Base-by-base conservation (phyloP, 2,329 filamentous ascomycete genomes). In the Ophiostoma sp. region DNA sequence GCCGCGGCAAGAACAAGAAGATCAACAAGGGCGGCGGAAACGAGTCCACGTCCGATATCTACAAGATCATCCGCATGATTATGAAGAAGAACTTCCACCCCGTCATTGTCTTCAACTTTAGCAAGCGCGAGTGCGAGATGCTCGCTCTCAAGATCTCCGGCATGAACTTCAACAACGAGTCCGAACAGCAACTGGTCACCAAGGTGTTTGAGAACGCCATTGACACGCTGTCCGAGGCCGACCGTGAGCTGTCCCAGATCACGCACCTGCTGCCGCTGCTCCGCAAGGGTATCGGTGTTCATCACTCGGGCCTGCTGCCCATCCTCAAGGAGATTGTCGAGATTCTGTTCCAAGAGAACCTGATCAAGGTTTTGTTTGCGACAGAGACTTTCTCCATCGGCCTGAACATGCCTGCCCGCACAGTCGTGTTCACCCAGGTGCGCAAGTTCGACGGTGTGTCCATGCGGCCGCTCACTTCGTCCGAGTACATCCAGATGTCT, bases 361-460 rank as follows among this genome's bases (percentile, higher is more conserved):
- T 99, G 57, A 97, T 99, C 85, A 99, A 99, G 83, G 95, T 98
- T 11, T 87, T 99, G 0, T 98, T 99, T 75, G 96, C 96, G 0
- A 99, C 96, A 0, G 97, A 99, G 82, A 99, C 96, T 0, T 99
- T 99, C 83, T 98, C 96, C 3, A 99, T 99, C 76, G 96, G 96
- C 74, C 84, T 99, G 74, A 99, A 99, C 86, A 98, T 99, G 96
- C 96, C 96, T 77, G 96, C 96, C 33, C 98, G 98, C 85, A 99
- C 96, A 0, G 96, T 99, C 1, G 95, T 99, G n/a, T 99, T 99
- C 82, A 98, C 96, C 0, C 95, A 93, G 77, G 94, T 99, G 11
- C 92, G 92, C 71, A 99, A 99, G 80, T 99, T 95, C 80, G 96
- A 99, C 80, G 97, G 97, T 73, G 87, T 90, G 7, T 87, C 88